Conservation (phyloP, 2,329 filamentous ascomycete genomes). For the Cytospora schulzeri region DNA sequence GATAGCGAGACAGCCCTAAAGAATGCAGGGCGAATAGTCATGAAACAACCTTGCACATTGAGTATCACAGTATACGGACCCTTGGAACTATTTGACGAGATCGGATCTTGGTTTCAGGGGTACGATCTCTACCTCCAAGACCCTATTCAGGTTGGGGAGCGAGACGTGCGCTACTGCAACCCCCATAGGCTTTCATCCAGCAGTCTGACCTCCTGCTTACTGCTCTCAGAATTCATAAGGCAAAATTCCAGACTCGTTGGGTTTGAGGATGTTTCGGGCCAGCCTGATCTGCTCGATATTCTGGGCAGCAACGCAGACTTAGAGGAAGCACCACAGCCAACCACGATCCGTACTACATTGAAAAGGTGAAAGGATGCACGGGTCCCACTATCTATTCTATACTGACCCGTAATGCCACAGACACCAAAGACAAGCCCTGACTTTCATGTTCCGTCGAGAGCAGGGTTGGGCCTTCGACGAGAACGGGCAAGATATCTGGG, state of each 20-base stretch:
- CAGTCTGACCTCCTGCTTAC: neutral
- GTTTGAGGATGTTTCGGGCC: neutral
- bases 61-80: slow-evolving; percentile 1
- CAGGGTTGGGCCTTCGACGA: slow-evolving; percentile 39
- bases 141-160: neutral
- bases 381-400: slow-evolving; percentile 1
- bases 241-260: neutral
- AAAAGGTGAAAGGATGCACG: slow-evolving; percentile 30
- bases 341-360: slow-evolving; percentile 30
- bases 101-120: slow-evolving; percentile 13
- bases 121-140: slow-evolving; percentile 16
- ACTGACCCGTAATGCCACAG: slow-evolving; percentile 31
- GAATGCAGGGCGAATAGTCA: neutral
- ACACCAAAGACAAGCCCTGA: slow-evolving; percentile 47
- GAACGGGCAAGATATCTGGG: slow-evolving; percentile 39
- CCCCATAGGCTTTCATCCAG: slow-evolving; percentile 13
- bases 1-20: neutral
- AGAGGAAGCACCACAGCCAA: slow-evolving; percentile 36
- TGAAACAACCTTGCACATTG: neutral
- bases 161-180: slow-evolving; percentile 16
- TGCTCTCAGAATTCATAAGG: neutral
- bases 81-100: slow-evolving; percentile 3
- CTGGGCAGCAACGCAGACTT: slow-evolving; percentile 34
- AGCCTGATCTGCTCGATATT: slow-evolving; percentile 12
- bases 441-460: slow-evolving; percentile 45